Percentiles rank a stretch among this genome's conserved stretches.
phyloP scores from a whole-genome alignment of 1,284 basidiomycete species.

The Marasmius oreades region DNA sequence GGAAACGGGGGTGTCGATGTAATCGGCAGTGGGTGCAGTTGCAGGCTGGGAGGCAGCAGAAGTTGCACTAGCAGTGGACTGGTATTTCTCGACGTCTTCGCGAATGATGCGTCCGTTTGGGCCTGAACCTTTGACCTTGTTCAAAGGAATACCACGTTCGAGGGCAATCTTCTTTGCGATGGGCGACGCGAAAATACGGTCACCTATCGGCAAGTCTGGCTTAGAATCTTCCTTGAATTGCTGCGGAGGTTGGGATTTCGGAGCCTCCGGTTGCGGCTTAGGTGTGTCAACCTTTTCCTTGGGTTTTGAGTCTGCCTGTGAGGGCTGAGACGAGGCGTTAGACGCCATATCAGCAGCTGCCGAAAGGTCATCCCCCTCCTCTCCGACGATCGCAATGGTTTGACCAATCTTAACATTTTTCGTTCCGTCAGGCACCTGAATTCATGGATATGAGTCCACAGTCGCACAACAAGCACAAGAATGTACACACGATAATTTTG shows the following conservation, averaged over 20 bases:
- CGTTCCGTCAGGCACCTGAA: conserved; percentile 75
- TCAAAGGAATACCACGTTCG: conserved; percentile 90
- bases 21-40: conserved; percentile 58
- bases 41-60: conserved; percentile 40
- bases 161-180: conserved; percentile 96
- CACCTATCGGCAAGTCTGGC: conserved; percentile 59
- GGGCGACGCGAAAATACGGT: conserved; percentile 91
- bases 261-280: conserved; percentile 14
- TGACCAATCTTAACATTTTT: conserved; percentile 87
- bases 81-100: conserved; percentile 91
- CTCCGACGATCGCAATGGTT: conserved; percentile 86
- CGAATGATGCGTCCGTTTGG: conserved; percentile 93
- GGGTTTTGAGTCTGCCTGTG: conserved; percentile 38
- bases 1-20: conserved; percentile 87
- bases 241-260: conserved; percentile 23
- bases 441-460: conserved; percentile 4
- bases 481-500: conserved; percentile 73
- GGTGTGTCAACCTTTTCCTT: conserved; percentile 32
- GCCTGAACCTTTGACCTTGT: conserved; percentile 91
- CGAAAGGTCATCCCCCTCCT: conserved; percentile 92
- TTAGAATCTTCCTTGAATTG: conserved; percentile 36
- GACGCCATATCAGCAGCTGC: conserved; percentile 77
- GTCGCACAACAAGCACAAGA: background rate
- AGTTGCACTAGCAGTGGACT: conserved; percentile 46
- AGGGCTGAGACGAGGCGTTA: conserved; percentile 42